Evolutionary conservation across 2,329 filamentous ascomycete genomes (phyloP).

Genomic region (Aspergillus tanneri): DNA sequence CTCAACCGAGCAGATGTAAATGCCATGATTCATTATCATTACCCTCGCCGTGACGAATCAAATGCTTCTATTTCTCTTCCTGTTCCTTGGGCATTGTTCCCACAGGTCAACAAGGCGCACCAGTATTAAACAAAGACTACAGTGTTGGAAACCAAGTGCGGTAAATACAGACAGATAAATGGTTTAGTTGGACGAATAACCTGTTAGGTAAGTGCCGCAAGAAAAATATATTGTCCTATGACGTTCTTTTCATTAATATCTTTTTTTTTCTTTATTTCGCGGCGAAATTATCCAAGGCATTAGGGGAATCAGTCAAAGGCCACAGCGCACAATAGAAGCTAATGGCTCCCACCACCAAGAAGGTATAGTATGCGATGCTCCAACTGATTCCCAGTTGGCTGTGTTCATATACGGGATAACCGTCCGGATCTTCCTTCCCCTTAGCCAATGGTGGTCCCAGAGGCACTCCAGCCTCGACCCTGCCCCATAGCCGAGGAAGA

Average conservation of each 20-base stretch:
- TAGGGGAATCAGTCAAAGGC: slow-evolving; percentile 61
- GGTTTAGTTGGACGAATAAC: neutral
- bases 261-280: neutral
- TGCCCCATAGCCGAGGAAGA: slow-evolving; percentile 80
- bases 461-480: slow-evolving; percentile 57
- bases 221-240: neutral
- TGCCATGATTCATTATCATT: neutral
- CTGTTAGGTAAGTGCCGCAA: neutral
- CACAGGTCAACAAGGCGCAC: neutral
- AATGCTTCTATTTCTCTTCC: neutral
- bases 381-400: slow-evolving; percentile 52
- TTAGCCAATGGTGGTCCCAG: slow-evolving; percentile 36
- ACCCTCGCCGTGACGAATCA: neutral
- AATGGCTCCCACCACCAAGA: slow-evolving; percentile 70
- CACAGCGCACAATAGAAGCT: slow-evolving; percentile 72
- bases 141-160: neutral
- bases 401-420: slow-evolving; percentile 23
- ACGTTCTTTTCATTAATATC: neutral
- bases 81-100: neutral
- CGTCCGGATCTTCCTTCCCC: slow-evolving; percentile 42
- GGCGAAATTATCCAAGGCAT: slow-evolving; percentile 38
- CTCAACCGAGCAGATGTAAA: neutral
- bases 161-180: neutral
- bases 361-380: slow-evolving; percentile 75
- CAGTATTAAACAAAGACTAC: neutral